Evolutionary conservation across 2,329 filamentous ascomycete species (phyloP), one percentile per base, ranked within the genome.

Genomic region (Zymoseptoria brevis): DNA sequence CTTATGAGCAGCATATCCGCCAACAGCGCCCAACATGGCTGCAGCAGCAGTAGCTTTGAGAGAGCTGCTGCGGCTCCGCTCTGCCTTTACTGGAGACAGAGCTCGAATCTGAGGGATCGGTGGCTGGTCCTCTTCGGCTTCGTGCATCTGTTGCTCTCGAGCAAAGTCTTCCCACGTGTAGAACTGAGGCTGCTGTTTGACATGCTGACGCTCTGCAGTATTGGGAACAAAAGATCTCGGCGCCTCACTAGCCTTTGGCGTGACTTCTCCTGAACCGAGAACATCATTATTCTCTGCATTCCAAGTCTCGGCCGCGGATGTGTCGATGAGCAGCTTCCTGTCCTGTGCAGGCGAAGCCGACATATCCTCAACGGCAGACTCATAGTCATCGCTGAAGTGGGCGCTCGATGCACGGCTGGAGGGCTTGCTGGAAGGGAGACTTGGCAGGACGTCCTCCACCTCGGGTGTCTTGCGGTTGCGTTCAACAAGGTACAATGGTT

Each of bases 401-500:
- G 71, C 63, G 57, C 72, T 74, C 7, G 69, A 76, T 41, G 74
- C 74, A 13, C 73, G 73, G 16, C 74, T 74, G 0, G 76, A 73
- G 3, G 75, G 73, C 13, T 74, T 74, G 63, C 78, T 80, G 0
- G 75, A 74, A 11, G 78, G 80, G 13, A 85, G 74, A 26, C 79
- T 80, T 6, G 83, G 82, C 1, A 84, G 72, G 3, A 76, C 68
- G 50, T 79, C 70, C 24, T 75, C 74, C 3, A 77, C 63, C 77
- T 71, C 62, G 72, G 75, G 68, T 19, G 71, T 68, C 66, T 80
- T 79, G 19, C 76, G 75, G 64, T 80, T 83, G 29, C 79, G 85
- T 72, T 95, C 89, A 6, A 96, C 83, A 21, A 96, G 84, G 73
- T 89, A 93, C 8, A 96, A 76, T 0, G 92, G 92, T 65, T 88